Evolutionary conservation across 805 yeast genomes (phyloP).

Genomic region (Grigorovia jiainica): DNA sequence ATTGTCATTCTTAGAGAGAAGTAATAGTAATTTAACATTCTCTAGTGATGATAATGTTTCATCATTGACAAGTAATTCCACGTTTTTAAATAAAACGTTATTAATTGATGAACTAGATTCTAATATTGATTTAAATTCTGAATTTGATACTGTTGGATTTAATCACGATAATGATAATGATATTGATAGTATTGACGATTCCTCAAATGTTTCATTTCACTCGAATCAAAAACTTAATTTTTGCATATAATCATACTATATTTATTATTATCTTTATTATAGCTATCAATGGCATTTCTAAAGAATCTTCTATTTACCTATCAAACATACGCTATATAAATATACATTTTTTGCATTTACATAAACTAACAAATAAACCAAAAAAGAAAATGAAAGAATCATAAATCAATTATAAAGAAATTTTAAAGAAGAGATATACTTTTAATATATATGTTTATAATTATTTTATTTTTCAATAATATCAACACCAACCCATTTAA

Average conservation of each 20-base stretch:
- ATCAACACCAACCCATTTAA: conserved; percentile 17
- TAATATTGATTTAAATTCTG: not conserved
- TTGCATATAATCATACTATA: not conserved
- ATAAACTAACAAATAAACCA: too few species aligned
- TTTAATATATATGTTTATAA: too few species aligned
- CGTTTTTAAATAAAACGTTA: conserved; percentile 13
- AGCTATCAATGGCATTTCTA: too few species aligned
- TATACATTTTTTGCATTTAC: too few species aligned
- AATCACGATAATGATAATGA: conserved; percentile 6
- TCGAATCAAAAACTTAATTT: not conserved
- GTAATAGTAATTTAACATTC: conserved; percentile 2
- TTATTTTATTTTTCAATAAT: conserved; percentile 5
- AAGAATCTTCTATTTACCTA: too few species aligned
- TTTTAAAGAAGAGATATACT: too few species aligned
- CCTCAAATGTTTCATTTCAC: not conserved
- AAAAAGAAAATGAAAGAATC: too few species aligned
- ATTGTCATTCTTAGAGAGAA: conserved; percentile 13
- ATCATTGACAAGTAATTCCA: conserved; percentile 12
- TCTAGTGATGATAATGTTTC: conserved; percentile 9
- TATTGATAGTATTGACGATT: not conserved
- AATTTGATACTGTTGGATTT: conserved; percentile 15
- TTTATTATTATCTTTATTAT: too few species aligned
- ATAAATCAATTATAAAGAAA: too few species aligned
- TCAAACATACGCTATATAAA: too few species aligned
- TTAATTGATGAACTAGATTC: conserved; percentile 14